Conservation (phyloP, 73 alveolate genomes). For the Tetrahymena malaccensis region DNA sequence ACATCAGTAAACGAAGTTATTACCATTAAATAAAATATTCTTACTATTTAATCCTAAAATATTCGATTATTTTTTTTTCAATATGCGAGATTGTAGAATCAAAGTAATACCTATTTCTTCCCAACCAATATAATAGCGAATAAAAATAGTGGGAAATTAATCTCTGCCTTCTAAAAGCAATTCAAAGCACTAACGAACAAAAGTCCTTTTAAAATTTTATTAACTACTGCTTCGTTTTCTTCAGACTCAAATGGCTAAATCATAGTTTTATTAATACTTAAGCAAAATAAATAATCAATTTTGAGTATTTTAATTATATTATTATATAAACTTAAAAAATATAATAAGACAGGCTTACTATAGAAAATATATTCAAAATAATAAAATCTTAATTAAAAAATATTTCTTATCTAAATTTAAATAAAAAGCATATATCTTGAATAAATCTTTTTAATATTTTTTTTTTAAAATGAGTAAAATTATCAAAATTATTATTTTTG, state of each 20-base stretch:
- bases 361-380: no score
- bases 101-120: not conserved
- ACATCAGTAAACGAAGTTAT: not conserved
- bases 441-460: no score
- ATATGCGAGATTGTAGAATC: not conserved
- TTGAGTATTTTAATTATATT: not conserved
- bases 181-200: not conserved
- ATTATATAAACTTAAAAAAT: no score
- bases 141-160: not conserved
- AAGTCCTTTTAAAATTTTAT: not conserved
- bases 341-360: no score
- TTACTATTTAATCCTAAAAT: not conserved
- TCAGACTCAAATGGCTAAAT: not conserved
- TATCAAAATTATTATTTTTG: no score
- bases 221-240: not conserved
- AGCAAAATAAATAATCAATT: not conserved
- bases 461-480: no score
- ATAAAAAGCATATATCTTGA: no score
- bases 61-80: not conserved
- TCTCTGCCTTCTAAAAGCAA: not conserved
- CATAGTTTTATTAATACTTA: not conserved
- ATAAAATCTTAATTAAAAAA: no score
- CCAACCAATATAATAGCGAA: not conserved
- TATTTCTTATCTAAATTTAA: no score
- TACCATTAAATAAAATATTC: not conserved